phyloP scores from a whole-genome alignment of 2,329 filamentous ascomycete species.

The Fusarium protoensiforme region DNA sequence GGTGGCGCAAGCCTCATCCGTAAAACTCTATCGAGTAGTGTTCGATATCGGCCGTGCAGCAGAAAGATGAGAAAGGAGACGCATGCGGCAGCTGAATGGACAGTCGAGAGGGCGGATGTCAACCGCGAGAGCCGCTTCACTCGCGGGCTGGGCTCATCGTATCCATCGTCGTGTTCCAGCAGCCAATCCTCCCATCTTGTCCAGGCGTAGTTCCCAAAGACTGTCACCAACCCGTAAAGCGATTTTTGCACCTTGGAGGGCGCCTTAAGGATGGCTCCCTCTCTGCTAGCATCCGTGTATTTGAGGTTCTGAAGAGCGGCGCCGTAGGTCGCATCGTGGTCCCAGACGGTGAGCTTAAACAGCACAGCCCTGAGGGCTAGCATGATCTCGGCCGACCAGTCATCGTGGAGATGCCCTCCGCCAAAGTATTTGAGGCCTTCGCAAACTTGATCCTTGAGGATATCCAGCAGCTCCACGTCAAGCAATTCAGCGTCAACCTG shows the following conservation, averaged over 20 bases:
- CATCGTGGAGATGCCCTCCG: conserved; percentile 78
- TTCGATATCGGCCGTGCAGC: conserved; percentile 90
- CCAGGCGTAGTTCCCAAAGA: conserved; percentile 91
- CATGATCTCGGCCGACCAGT: conserved; percentile 88
- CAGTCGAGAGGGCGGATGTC: conserved; percentile 75
- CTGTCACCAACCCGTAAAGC: conserved; percentile 84
- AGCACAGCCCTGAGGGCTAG: conserved; percentile 80
- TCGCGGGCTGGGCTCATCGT: conserved; percentile 67
- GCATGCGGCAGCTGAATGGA: conserved; percentile 85
- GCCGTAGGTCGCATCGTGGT: conserved; percentile 94
- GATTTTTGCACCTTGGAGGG: conserved; percentile 87
- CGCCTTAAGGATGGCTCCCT: conserved; percentile 69
- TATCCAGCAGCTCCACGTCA: conserved; percentile 89
- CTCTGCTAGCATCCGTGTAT: conserved; percentile 84
- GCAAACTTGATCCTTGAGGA: conserved; percentile 86
- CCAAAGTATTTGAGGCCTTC: conserved; percentile 91
- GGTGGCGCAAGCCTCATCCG: conserved; percentile 87
- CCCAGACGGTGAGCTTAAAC: conserved; percentile 97
- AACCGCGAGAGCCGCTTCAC: conserved; percentile 72
- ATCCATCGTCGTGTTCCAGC: conserved; percentile 79
- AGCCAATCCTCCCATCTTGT: conserved; percentile 91
- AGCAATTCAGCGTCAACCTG: conserved; percentile 96
- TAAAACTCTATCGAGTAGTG: conserved; percentile 85
- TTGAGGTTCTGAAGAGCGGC: conserved; percentile 91
- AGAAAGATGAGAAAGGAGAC: conserved; percentile 91